Evolutionary conservation across 345 rosid genomes (phyloP).

Genomic region (Arabidopsis suecica): DNA sequence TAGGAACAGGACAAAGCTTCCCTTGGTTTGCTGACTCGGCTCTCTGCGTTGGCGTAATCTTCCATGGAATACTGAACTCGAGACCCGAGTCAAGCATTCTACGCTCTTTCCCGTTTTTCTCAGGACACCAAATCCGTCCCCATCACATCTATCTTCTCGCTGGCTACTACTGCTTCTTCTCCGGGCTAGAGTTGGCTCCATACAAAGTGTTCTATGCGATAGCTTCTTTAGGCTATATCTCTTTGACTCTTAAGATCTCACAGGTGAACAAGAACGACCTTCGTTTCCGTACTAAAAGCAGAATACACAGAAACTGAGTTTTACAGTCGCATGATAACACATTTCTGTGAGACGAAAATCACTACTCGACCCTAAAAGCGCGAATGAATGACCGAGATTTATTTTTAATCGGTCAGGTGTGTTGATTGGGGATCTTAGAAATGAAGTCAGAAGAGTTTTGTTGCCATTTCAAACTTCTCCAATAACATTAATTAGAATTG

Average conservation of each 20-base stretch:
- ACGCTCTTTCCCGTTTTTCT: constrained; percentile 54
- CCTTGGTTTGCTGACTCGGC: constrained; percentile 83
- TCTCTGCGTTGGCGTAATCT: constrained; percentile 70
- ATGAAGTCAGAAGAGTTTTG: constrained; percentile 20
- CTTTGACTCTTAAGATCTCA: constrained; percentile 55
- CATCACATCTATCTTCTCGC: constrained; percentile 62
- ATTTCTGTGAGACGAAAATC: constrained; percentile 4
- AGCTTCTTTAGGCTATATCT: constrained; percentile 70
- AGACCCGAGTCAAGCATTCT: constrained; percentile 67
- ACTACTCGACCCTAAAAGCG: constrained; percentile 10
- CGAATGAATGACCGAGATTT: constrained; percentile 7
- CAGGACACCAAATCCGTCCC: constrained; percentile 56
- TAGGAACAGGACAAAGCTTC: constrained; percentile 73
- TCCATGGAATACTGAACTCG: constrained; percentile 63
- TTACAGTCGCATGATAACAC: background rate
- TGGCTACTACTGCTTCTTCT: constrained; percentile 70
- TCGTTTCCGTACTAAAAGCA: constrained; percentile 63
- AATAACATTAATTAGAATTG: constrained; percentile 10
- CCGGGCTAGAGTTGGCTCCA: constrained; percentile 79
- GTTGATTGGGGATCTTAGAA: constrained; percentile 1
- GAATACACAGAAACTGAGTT: constrained; percentile 76
- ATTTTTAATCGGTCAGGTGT: constrained; percentile 33
- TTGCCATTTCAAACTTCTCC: constrained; percentile 19
- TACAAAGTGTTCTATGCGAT: constrained; percentile 77
- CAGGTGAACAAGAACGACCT: constrained; percentile 62